phyloP scores from a whole-genome alignment of 768 basidiomycete species.

The Neoboletus subvelutipes region DNA sequence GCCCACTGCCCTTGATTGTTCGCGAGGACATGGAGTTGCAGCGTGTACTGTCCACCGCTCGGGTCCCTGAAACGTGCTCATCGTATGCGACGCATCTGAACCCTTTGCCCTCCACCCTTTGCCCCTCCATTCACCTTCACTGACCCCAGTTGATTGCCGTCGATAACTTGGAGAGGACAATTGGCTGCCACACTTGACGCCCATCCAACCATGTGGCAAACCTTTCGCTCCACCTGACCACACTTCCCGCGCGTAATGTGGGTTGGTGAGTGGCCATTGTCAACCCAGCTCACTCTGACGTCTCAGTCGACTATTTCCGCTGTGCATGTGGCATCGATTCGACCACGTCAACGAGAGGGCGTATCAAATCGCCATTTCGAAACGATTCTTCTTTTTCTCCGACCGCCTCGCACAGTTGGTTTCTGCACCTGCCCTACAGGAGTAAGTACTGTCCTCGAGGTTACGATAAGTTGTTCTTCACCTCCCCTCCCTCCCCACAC shows the following conservation, averaged over 20 bases:
- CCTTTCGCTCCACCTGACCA: not conserved
- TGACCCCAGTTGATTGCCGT: not conserved
- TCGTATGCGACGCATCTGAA: not conserved
- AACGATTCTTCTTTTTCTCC: constrained; percentile 1
- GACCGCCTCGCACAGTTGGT: not conserved
- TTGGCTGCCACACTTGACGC: constrained; percentile 22
- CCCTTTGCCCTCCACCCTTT: constrained; percentile 20
- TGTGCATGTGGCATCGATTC: not conserved
- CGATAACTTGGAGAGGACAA: constrained; percentile 2
- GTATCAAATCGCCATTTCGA: constrained; percentile 1
- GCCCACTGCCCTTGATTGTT: not conserved
- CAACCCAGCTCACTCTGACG: not conserved
- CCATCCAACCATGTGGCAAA: not conserved
- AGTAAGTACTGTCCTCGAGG: not conserved
- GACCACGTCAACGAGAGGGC: not conserved
- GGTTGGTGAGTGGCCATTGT: not conserved
- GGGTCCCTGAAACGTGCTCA: constrained; percentile 21
- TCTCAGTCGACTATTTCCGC: constrained; percentile 15
- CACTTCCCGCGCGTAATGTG: too few relatives aligned
- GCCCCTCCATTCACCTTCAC: not conserved
- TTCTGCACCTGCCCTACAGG: not conserved
- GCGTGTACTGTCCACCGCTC: constrained; percentile 6
- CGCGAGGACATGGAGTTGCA: constrained; percentile 4
- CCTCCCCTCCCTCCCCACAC: not conserved
- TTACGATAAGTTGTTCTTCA: not conserved